Percentiles rank a stretch among this genome's conserved stretches.
Conservation (phyloP, 2,329 filamentous ascomycete species). For the Penicillium italicum region DNA sequence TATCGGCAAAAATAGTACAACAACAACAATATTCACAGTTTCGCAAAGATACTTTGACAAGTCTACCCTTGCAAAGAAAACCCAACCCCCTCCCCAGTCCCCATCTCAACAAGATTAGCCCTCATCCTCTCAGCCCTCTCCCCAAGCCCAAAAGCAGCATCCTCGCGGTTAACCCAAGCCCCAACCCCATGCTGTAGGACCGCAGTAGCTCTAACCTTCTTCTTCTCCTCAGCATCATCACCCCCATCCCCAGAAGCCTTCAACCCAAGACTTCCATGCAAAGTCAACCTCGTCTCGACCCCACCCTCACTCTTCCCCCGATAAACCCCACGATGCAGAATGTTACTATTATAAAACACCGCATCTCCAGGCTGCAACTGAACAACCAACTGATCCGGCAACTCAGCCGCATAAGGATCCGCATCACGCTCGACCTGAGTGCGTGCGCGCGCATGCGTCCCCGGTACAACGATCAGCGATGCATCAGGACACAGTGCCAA, state of each 20-base stretch:
- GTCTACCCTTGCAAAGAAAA: slow-evolving; percentile 42
- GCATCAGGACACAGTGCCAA: slow-evolving; percentile 73
- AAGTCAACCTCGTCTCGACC: slow-evolving; percentile 40
- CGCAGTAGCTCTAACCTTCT: slow-evolving; percentile 41
- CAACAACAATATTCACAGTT: neutral
- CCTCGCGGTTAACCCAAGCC: slow-evolving; percentile 42
- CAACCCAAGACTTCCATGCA: slow-evolving; percentile 45
- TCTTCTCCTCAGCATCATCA: slow-evolving; percentile 24
- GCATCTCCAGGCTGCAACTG: slow-evolving; percentile 69
- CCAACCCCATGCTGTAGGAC: slow-evolving; percentile 48
- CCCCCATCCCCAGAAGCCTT: slow-evolving; percentile 24
- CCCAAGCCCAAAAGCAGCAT: slow-evolving; percentile 40
- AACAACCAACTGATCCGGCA: slow-evolving; percentile 66
- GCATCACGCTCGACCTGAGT: slow-evolving; percentile 67
- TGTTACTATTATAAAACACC: slow-evolving; percentile 89
- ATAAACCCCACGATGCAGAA: slow-evolving; percentile 54
- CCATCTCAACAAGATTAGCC: slow-evolving; percentile 45
- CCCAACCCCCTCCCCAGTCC: slow-evolving; percentile 44
- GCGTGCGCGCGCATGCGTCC: slow-evolving; percentile 67
- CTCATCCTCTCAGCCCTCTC: slow-evolving; percentile 44
- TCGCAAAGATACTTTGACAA: neutral
- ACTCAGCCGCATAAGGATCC: slow-evolving; percentile 57
- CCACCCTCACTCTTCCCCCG: slow-evolving; percentile 36
- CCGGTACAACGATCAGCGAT: slow-evolving; percentile 71
- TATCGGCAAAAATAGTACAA: neutral